phyloP scores from a whole-genome alignment of 2,329 filamentous ascomycete species.

The Fusarium foetens region DNA sequence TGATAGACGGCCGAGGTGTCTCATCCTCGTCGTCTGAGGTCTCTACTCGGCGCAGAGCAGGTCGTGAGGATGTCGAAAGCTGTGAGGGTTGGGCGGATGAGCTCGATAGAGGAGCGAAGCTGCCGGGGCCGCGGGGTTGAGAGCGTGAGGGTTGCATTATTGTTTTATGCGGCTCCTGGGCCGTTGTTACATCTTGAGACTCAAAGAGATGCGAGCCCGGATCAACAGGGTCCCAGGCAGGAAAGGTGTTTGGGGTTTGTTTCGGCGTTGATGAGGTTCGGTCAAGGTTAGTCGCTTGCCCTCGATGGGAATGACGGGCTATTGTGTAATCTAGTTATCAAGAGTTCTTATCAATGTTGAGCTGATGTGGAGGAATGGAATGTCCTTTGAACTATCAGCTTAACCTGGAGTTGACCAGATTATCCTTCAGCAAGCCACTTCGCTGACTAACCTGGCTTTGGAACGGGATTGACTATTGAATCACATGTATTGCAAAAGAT shows the following conservation, averaged over 20 bases:
- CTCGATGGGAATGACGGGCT: neutral
- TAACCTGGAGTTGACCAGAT: neutral
- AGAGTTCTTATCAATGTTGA: constrained; percentile 18
- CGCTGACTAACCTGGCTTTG: constrained; percentile 16
- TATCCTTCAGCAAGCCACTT: constrained; percentile 4
- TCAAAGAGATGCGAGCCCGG: constrained; percentile 6
- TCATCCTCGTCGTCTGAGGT: constrained; percentile 45
- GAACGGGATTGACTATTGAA: neutral
- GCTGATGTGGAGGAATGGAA: neutral
- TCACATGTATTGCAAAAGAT: neutral
- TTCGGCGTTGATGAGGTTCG: constrained; percentile 1
- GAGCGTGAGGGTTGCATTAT: constrained; percentile 62
- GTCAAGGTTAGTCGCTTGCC: neutral
- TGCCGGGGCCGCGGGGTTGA: constrained; percentile 61
- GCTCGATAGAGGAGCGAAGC: constrained; percentile 64
- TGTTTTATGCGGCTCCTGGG: constrained; percentile 41
- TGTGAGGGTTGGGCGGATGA: constrained; percentile 45
- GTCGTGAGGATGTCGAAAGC: constrained; percentile 44
- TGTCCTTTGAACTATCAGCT: neutral
- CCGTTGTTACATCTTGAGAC: constrained; percentile 57
- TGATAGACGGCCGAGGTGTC: constrained; percentile 49
- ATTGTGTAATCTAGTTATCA: neutral
- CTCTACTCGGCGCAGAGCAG: constrained; percentile 50
- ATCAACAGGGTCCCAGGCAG: neutral
- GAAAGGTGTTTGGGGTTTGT: neutral